phyloP scores from a whole-genome alignment of 1,284 basidiomycete species.

The Naganishia sp. region DNA sequence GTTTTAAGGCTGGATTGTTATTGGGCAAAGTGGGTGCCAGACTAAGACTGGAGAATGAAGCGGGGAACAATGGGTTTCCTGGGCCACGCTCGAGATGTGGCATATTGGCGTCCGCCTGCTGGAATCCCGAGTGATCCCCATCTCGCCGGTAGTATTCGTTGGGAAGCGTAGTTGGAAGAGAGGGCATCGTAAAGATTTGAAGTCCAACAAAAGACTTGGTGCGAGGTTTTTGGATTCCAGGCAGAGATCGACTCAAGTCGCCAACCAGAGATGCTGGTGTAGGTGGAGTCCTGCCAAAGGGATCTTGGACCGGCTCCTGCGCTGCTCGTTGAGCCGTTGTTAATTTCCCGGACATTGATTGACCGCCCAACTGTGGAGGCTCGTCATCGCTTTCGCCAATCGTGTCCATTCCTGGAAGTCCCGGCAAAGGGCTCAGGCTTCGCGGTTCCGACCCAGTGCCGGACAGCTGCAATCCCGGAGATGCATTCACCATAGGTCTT shows the following conservation, averaged over 20 bases:
- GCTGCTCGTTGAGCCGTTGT: constrained; percentile 31
- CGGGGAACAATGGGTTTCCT: constrained; percentile 49
- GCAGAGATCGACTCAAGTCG: constrained; percentile 3
- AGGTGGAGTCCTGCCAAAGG: constrained; percentile 36
- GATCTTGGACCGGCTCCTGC: constrained; percentile 33
- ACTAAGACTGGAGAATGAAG: constrained; percentile 45
- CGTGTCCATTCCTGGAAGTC: constrained; percentile 43
- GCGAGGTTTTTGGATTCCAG: constrained; percentile 29
- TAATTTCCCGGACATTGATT: not conserved
- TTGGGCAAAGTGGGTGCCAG: constrained; percentile 46
- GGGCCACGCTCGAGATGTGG: constrained; percentile 46
- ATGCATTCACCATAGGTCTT: not conserved
- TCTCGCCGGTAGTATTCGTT: constrained; percentile 21
- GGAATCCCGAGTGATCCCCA: constrained; percentile 22
- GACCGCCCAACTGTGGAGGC: not conserved
- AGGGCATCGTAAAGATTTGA: constrained; percentile 45
- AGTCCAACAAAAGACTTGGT: constrained; percentile 49
- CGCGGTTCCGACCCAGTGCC: not conserved
- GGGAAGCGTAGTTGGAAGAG: constrained; percentile 16
- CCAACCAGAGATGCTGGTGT: constrained; percentile 26
- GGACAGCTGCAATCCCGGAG: constrained; percentile 14
- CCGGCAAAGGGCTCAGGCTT: constrained; percentile 40
- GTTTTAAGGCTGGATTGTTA: constrained; percentile 35
- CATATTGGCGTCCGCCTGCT: constrained; percentile 29
- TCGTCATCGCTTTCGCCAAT: constrained; percentile 44